Percentiles rank a stretch among this genome's conserved stretches.
Conservation (phyloP, 257 asterid species). For the Dorcoceras hygrometricum region DNA sequence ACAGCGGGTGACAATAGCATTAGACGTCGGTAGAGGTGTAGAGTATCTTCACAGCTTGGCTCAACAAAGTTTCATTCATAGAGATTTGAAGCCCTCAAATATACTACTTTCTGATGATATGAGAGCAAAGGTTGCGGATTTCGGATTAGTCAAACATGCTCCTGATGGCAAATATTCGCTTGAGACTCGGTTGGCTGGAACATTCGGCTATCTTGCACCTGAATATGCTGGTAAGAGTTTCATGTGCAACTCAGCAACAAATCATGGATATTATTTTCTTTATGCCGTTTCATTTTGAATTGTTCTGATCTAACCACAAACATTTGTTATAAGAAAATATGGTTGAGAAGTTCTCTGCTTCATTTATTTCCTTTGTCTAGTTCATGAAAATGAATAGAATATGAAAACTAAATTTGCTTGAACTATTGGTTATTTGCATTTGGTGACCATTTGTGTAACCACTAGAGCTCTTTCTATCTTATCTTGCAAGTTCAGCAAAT, state of each 20-base stretch:
- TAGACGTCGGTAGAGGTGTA: slow-evolving; percentile 92
- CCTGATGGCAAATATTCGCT: slow-evolving; percentile 93
- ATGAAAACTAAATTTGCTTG: neutral
- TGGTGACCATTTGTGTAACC: neutral
- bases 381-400: too few relatives aligned
- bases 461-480: neutral
- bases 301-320: neutral
- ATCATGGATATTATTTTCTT: neutral
- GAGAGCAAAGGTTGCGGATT: slow-evolving; percentile 99
- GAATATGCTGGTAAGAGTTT: slow-evolving; percentile 76
- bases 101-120: slow-evolving; percentile 86
- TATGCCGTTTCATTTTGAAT: neutral
- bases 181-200: slow-evolving; percentile 93
- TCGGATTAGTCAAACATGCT: slow-evolving; percentile 85
- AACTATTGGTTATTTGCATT: neutral
- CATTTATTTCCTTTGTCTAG: too few relatives aligned
- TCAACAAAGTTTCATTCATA: too few relatives aligned
- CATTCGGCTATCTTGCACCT: slow-evolving; percentile 96
- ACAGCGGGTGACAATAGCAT: slow-evolving; percentile 78
- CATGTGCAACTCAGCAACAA: neutral
- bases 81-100: slow-evolving; percentile 81
- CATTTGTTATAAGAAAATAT: neutral
- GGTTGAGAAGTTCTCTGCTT: neutral
- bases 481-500: neutral
- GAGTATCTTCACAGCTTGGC: slow-evolving; percentile 97